Percentiles rank a stretch among this genome's conserved stretches.
Conservation (phyloP, 2,329 filamentous ascomycete genomes). For the Penicillium sp. region DNA sequence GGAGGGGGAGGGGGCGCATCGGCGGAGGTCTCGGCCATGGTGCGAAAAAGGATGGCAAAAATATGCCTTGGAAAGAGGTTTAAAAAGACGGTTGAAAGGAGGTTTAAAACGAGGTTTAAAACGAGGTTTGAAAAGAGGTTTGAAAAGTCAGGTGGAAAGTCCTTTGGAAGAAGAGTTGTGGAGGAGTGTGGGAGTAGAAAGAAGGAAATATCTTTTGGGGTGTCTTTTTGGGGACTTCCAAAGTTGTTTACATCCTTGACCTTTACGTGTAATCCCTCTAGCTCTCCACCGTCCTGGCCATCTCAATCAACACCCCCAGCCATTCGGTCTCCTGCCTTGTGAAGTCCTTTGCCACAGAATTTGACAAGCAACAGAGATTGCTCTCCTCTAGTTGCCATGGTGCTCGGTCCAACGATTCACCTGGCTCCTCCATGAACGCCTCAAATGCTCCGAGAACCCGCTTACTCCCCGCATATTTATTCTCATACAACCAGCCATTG, state of each 20-base stretch:
- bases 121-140: too few relatives aligned
- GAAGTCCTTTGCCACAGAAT: background rate
- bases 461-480: background rate
- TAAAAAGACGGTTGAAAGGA: background rate
- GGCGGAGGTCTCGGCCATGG: background rate
- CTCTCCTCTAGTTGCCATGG: background rate
- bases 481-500: background rate
- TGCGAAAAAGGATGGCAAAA: background rate
- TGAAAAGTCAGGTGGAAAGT: background rate
- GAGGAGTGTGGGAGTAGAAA: background rate
- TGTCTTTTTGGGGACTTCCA: background rate
- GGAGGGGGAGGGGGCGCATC: background rate
- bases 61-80: too few relatives aligned
- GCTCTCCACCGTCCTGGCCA: background rate
- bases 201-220: background rate
- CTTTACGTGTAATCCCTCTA: background rate
- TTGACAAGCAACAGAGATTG: slow-evolving; percentile 1
- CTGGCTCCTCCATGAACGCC: background rate
- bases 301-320: background rate
- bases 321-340: background rate
- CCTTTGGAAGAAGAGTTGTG: background rate
- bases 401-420: background rate
- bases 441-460: background rate
- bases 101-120: background rate
- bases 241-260: too few relatives aligned